Percentiles rank a stretch among this genome's conserved stretches.
These are phyloP conservation scores for Fomitopsis pinicola DNA, from an alignment of 1,284 basidiomycete species.

Conservation along the genomic window DNA sequence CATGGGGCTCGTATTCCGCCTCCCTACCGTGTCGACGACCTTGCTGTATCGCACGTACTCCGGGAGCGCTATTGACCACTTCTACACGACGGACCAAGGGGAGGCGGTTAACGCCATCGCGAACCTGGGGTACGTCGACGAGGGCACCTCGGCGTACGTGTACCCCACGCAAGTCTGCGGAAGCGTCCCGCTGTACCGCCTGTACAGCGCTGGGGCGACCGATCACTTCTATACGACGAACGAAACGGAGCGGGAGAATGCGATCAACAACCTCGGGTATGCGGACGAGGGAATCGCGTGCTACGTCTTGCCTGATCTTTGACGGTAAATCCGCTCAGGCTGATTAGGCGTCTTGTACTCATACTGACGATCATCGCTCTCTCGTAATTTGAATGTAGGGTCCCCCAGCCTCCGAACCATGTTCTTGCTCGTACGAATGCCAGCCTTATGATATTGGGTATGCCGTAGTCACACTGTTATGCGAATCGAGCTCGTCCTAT, in stretches of 20 bases:
- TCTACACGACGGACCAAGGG: neutral
- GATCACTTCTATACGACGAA: constrained; percentile 7
- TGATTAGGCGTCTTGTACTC: too few relatives aligned
- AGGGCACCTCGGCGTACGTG: constrained; percentile 1
- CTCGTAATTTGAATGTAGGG: too few relatives aligned
- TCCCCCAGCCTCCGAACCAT: too few relatives aligned
- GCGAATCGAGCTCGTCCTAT: too few relatives aligned
- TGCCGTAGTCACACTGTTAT: too few relatives aligned
- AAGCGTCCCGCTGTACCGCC: constrained; percentile 1
- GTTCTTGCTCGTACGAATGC: too few relatives aligned
- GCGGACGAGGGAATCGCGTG: neutral
- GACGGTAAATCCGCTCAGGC: neutral
- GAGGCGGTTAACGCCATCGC: neutral
- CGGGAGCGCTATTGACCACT: neutral
- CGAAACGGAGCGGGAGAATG: neutral
- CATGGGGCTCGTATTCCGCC: neutral
- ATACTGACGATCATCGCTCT: too few relatives aligned
- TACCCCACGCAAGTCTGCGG: neutral
- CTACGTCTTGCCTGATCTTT: neutral
- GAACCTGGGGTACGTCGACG: neutral
- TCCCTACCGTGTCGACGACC: neutral
- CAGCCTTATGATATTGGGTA: too few relatives aligned
- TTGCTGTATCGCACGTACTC: constrained; percentile 2
- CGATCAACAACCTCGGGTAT: constrained; percentile 1
- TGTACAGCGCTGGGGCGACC: neutral